Evolutionary conservation across 1,284 basidiomycete species (phyloP).

Genomic region (Puccinia coronata): DNA sequence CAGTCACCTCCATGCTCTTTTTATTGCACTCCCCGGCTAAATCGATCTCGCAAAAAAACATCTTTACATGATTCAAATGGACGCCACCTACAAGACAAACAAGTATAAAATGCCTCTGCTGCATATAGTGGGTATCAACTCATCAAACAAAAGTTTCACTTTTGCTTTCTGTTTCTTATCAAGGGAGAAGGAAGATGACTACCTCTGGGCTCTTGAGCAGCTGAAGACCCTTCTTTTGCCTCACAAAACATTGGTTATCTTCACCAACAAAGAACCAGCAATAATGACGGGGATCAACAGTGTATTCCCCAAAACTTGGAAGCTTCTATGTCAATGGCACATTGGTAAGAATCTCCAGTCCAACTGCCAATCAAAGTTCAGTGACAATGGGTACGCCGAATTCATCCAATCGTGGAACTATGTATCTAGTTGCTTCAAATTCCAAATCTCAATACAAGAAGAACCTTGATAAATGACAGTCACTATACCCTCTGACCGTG

Average conservation of each 20-base stretch:
- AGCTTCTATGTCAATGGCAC: constrained; percentile 34
- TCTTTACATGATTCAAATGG: not conserved
- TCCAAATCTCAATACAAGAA: not conserved
- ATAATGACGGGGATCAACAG: constrained; percentile 3
- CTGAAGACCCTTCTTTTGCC: not conserved
- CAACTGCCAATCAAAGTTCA: not conserved
- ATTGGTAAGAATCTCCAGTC: constrained; percentile 5
- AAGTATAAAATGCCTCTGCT: too few relatives aligned
- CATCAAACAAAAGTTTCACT: not conserved
- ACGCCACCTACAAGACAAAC: constrained; percentile 1
- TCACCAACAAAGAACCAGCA: constrained; percentile 22
- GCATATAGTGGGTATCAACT: not conserved
- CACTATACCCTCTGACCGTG: not conserved
- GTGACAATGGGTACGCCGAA: not conserved
- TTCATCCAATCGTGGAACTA: not conserved
- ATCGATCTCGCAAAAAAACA: constrained; percentile 1
- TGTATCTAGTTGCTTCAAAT: not conserved
- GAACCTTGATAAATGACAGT: not conserved
- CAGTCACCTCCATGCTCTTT: not conserved
- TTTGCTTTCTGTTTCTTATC: constrained; percentile 26
- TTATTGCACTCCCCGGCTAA: not conserved
- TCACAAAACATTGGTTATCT: not conserved
- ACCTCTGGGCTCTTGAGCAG: constrained; percentile 4
- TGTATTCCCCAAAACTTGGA: constrained; percentile 10
- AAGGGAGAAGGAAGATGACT: constrained; percentile 2